A percentile compares a stretch with the other conserved stretches of the same genome.
Conservation (phyloP, 805 yeast species). For the Candida stauntonica region DNA sequence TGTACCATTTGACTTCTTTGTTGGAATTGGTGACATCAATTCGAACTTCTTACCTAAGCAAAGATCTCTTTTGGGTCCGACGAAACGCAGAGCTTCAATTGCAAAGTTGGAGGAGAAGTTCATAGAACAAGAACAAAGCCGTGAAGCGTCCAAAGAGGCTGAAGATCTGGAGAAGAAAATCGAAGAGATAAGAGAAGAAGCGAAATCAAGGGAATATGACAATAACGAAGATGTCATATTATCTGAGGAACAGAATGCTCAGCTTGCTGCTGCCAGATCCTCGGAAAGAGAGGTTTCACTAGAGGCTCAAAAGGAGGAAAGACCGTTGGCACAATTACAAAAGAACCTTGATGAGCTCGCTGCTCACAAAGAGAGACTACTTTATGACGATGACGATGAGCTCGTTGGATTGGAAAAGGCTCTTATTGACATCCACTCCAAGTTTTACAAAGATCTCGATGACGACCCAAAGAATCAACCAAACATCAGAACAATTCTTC, state of each 20-base stretch:
- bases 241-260: slow-evolving; percentile 32
- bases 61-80: slow-evolving; percentile 53
- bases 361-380: slow-evolving; percentile 34
- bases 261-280: slow-evolving; percentile 31
- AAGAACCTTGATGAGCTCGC: slow-evolving; percentile 50
- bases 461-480: slow-evolving; percentile 44
- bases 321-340: slow-evolving; percentile 83
- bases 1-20: slow-evolving; percentile 92
- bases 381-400: slow-evolving; percentile 81
- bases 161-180: slow-evolving; percentile 26
- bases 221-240: slow-evolving; percentile 30
- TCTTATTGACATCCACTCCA: slow-evolving; percentile 56
- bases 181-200: slow-evolving; percentile 30
- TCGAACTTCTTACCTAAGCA: slow-evolving; percentile 88
- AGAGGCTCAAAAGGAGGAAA: slow-evolving; percentile 74
- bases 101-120: slow-evolving; percentile 49
- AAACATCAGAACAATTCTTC: slow-evolving; percentile 67
- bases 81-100: slow-evolving; percentile 53
- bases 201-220: slow-evolving; percentile 22
- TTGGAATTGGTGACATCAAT: slow-evolving; percentile 96
- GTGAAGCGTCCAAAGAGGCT: slow-evolving; percentile 29
- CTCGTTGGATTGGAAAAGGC: slow-evolving; percentile 58
- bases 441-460: slow-evolving; percentile 54
- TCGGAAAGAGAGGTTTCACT: slow-evolving; percentile 62
- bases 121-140: slow-evolving; percentile 16